These are phyloP conservation scores for Austroboletus niveus DNA, from an alignment of 1,284 basidiomycete genomes.

Conservation along the genomic window DNA sequence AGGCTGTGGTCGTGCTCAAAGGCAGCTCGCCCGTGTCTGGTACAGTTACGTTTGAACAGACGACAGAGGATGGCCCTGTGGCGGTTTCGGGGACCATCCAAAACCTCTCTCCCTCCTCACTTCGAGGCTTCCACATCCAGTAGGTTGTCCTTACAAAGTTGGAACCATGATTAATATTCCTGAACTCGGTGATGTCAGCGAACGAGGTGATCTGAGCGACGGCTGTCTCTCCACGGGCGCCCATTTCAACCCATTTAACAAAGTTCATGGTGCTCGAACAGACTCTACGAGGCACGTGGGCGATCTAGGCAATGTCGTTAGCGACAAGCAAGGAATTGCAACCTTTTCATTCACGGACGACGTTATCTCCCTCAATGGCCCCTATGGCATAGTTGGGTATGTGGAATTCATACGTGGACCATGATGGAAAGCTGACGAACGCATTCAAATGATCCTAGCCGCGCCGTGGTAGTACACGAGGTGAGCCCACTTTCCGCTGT, in stretches of 20 bases:
- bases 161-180: neutral
- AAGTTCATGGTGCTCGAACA: slow-evolving; percentile 64
- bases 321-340: slow-evolving; percentile 59
- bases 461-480: slow-evolving; percentile 63
- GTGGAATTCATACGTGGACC: slow-evolving; percentile 23
- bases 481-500: slow-evolving; percentile 33
- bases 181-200: slow-evolving; percentile 38
- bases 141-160: slow-evolving; percentile 36
- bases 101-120: slow-evolving; percentile 56
- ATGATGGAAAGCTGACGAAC: slow-evolving; percentile 8
- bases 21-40: slow-evolving; percentile 63
- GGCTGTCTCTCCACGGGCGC: slow-evolving; percentile 72
- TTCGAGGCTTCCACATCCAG: slow-evolving; percentile 80
- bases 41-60: slow-evolving; percentile 65
- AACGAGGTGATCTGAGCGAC: slow-evolving; percentile 62
- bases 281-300: slow-evolving; percentile 68
- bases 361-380: slow-evolving; percentile 67
- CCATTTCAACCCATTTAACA: slow-evolving; percentile 74
- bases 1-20: slow-evolving; percentile 66
- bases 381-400: slow-evolving; percentile 67
- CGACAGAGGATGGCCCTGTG: slow-evolving; percentile 50
- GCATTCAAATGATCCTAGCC: slow-evolving; percentile 32
- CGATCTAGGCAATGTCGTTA: slow-evolving; percentile 74
- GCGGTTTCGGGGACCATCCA: slow-evolving; percentile 61
- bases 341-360: slow-evolving; percentile 58